Evolutionary conservation across 2,329 filamentous ascomycete genomes (phyloP), one percentile per base, ranked within the genome.

Genomic region (Aspergillus flavus): DNA sequence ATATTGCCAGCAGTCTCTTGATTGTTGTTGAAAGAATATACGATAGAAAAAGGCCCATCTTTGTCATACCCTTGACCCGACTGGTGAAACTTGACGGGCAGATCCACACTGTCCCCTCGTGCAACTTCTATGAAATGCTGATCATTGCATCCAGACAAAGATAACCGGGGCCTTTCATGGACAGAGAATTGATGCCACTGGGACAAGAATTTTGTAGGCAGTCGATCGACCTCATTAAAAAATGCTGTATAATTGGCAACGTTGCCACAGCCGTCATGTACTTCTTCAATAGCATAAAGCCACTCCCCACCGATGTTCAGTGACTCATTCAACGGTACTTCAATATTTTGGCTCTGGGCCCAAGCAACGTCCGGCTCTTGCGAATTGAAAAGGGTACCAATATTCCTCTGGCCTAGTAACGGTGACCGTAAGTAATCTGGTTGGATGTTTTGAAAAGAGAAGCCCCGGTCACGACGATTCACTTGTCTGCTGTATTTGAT

Each of bases 401-500:
- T 83, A 30, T 81, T 83, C 56, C 85, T 82, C 52, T 87, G 84
- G 57, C 85, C 85, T n/a, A 91, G 79, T 41, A 96, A 82, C 1
- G 93, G 93, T 1, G 93, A 96, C 3, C 86, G 83, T 71, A 94
- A 90, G 41, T 92, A 91, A 56, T 97, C 93, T 0, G 95, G 94
- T 71, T 97, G 94, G 52, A 99, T 87, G 72, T 92, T 97, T 78
- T 98, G 94, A 70, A 96, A 94, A 66, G 94, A 93, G 69, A 94
- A 93, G 64, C 91, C 92, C 70, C 90, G 89, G 67, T 96, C 89
- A 67, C 91, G 90, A 65, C 89, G 88, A 70, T 98, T 97, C 69
- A 97, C 89, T 7, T 89, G 90, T 59, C 93, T 90, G 71, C 92
- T 95, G 78, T 99, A 99, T 70, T 92, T 92, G 70, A 99, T 91